phyloP scores from a whole-genome alignment of 2,329 filamentous ascomycete species.

The Paraconiothyrium brasiliense region DNA sequence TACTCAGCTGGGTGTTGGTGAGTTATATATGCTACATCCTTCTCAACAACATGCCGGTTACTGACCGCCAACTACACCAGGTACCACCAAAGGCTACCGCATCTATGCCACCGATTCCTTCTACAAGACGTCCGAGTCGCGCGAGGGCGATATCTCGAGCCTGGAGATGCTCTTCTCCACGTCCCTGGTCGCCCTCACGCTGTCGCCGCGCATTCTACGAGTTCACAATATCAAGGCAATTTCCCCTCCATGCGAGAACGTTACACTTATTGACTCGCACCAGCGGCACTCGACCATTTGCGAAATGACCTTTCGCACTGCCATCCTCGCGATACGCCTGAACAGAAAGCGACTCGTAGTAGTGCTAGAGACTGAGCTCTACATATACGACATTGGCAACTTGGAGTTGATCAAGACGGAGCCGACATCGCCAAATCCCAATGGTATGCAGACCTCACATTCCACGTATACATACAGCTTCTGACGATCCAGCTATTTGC shows the following conservation, averaged over 20 bases:
- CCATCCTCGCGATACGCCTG: conserved; percentile 89
- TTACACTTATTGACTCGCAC: not conserved
- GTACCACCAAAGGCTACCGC: conserved; percentile 91
- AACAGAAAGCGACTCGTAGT: conserved; percentile 95
- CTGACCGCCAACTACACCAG: conserved; percentile 55
- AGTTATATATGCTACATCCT: not conserved
- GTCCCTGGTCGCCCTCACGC: conserved; percentile 90
- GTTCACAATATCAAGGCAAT: conserved; percentile 96
- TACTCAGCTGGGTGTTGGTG: conserved; percentile 87
- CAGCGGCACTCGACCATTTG: conserved; percentile 86
- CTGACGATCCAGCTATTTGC: conserved; percentile 73
- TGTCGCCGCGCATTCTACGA: conserved; percentile 89
- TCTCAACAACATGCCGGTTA: conserved; percentile 60
- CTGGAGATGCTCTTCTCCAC: conserved; percentile 99
- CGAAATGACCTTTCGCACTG: conserved; percentile 98
- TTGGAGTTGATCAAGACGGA: conserved; percentile 96
- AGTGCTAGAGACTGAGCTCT: conserved; percentile 94
- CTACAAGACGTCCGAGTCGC: conserved; percentile 91
- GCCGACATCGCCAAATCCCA: conserved; percentile 90
- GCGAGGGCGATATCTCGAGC: conserved; percentile 93
- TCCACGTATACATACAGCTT: not conserved
- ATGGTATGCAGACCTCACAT: conserved; percentile 58
- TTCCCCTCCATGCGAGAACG: conserved; percentile 16
- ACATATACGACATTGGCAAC: conserved; percentile 98
- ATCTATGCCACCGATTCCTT: conserved; percentile 98